Percentiles rank a stretch among this genome's conserved stretches.
phyloP scores from a whole-genome alignment of 1,139 yeast genomes.

The Starmera stellimalicola region DNA sequence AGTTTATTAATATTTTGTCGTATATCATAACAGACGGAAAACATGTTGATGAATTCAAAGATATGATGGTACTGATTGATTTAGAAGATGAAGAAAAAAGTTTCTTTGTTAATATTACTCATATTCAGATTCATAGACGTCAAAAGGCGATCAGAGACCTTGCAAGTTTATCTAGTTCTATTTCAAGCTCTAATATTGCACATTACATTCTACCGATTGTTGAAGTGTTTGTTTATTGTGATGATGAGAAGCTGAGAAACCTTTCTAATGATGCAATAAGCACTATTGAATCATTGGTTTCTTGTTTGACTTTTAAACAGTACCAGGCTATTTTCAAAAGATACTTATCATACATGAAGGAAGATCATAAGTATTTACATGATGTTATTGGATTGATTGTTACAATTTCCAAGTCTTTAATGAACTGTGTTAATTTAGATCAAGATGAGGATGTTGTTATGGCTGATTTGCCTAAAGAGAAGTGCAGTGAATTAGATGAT shows the following conservation, averaged over 20 bases:
- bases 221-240: constrained; percentile 62
- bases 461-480: constrained; percentile 26
- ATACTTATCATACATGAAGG: constrained; percentile 48
- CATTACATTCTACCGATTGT: constrained; percentile 79
- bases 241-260: constrained; percentile 49
- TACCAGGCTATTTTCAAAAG: constrained; percentile 68
- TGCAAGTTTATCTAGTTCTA: constrained; percentile 28
- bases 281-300: constrained; percentile 51
- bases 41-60: constrained; percentile 47
- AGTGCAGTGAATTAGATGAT: constrained; percentile 36
- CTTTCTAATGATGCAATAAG: constrained; percentile 65
- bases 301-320: constrained; percentile 68
- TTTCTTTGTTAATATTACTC: constrained; percentile 72
- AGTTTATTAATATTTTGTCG: constrained; percentile 57
- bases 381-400: constrained; percentile 56
- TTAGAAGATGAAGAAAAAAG: constrained; percentile 72
- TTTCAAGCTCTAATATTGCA: constrained; percentile 55
- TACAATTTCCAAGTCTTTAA: constrained; percentile 49
- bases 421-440: constrained; percentile 20
- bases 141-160: constrained; percentile 71
- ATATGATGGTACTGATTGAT: constrained; percentile 54
- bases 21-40: constrained; percentile 46
- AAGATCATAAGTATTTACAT: constrained; percentile 44
- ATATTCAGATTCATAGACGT: constrained; percentile 80
- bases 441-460: constrained; percentile 12